A percentile compares a stretch with the other conserved stretches of the same genome.
Conservation (phyloP, 345 rosid species). For the Arabis alpina region DNA sequence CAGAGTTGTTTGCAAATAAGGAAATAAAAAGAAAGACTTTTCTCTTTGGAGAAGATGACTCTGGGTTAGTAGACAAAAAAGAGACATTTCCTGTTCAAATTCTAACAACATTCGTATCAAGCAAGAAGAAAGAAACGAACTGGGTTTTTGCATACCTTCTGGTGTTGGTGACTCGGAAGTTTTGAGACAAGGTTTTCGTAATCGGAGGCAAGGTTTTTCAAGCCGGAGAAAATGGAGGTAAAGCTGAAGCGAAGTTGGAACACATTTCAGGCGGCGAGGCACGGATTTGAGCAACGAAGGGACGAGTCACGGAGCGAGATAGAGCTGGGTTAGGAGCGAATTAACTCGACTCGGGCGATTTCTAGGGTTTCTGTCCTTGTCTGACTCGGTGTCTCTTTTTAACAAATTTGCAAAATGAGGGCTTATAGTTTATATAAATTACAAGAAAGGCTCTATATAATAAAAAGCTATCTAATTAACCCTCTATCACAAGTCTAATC, state of each 20-base stretch:
- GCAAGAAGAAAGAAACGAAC: constrained; percentile 19
- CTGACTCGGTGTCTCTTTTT: constrained; percentile 39
- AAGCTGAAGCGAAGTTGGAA: constrained; percentile 13
- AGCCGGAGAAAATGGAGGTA: constrained; percentile 13
- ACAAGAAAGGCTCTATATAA: neutral
- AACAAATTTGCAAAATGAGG: constrained; percentile 19
- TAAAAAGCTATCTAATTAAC: neutral
- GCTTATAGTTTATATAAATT: neutral
- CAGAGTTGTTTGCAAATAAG: constrained; percentile 1
- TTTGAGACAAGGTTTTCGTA: neutral
- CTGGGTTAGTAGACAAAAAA: constrained; percentile 20
- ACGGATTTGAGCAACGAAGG: constrained; percentile 18
- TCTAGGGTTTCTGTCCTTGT: constrained; percentile 42
- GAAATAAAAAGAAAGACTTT: neutral
- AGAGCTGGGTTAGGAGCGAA: constrained; percentile 38
- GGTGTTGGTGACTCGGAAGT: constrained; percentile 1
- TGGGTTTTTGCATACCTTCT: neutral
- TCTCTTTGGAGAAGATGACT: constrained; percentile 10
- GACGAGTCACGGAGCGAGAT: constrained; percentile 47
- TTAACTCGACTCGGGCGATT: constrained; percentile 49
- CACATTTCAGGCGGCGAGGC: constrained; percentile 1
- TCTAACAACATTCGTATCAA: neutral
- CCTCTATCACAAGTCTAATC: neutral
- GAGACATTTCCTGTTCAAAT: constrained; percentile 13
- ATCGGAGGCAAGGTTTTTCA: constrained; percentile 23